Conservation (phyloP, 352 stramenopile species). For the Globisporangium canariense region DNA sequence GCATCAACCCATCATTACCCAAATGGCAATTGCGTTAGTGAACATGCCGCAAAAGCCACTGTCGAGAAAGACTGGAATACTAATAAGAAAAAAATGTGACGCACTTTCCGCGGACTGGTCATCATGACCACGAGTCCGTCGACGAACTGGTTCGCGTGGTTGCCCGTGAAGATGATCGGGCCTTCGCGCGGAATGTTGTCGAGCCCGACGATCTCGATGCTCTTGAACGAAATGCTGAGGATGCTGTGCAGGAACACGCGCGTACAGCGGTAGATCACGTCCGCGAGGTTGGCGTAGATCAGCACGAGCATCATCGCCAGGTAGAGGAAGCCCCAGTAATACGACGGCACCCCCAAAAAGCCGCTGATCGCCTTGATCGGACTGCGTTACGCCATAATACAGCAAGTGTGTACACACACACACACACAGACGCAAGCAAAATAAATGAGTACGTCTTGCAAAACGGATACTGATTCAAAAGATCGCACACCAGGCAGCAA, state of each 20-base stretch:
- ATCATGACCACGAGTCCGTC: conserved; percentile 96
- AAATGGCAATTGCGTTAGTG: not conserved
- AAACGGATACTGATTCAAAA: too few species aligned
- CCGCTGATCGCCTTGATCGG: conserved; percentile 79
- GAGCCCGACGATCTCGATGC: conserved; percentile 94
- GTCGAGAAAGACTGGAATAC: not conserved
- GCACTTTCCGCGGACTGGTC: conserved; percentile 90
- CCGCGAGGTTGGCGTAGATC: conserved; percentile 71
- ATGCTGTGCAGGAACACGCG: conserved; percentile 97
- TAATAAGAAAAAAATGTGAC: not conserved
- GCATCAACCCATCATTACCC: not conserved
- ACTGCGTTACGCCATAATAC: conserved; percentile 18
- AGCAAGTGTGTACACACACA: not conserved
- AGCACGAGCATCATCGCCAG: conserved; percentile 65
- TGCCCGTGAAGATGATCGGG: conserved; percentile 96
- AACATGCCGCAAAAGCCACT: not conserved
- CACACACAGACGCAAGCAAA: not conserved
- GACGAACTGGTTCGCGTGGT: conserved; percentile 99
- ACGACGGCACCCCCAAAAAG: conserved; percentile 67
- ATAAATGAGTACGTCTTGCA: not conserved
- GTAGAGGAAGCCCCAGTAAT: conserved; percentile 60
- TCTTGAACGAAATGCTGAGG: conserved; percentile 97
- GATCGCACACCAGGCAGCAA: too few species aligned
- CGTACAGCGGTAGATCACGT: conserved; percentile 76
- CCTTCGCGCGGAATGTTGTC: conserved; percentile 96